phyloP scores from a whole-genome alignment of 257 asterid species.

The Scutellaria galericulata region DNA sequence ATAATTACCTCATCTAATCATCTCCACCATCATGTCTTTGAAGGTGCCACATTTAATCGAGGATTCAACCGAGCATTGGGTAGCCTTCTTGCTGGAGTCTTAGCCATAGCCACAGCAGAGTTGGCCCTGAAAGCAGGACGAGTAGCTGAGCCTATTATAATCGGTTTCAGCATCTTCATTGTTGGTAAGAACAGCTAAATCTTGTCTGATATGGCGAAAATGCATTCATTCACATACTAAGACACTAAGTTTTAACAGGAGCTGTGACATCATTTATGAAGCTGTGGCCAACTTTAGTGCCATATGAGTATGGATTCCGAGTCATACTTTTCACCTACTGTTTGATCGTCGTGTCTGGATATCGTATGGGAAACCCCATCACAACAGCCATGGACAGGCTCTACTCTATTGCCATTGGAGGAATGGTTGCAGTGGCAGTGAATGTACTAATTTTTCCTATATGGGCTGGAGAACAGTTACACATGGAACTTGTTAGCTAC shows the following conservation, averaged over 20 bases:
- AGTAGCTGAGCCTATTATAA: constrained; percentile 62
- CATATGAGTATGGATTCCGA: constrained; percentile 70
- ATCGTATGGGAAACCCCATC: constrained; percentile 71
- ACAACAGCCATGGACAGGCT: constrained; percentile 67
- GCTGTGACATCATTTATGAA: constrained; percentile 68
- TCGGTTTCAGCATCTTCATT: constrained; percentile 71
- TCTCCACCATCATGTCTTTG: constrained; percentile 5
- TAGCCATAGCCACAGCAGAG: constrained; percentile 57
- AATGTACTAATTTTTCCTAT: constrained; percentile 63
- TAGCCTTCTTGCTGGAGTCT: constrained; percentile 65
- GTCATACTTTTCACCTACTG: constrained; percentile 75
- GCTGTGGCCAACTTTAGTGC: constrained; percentile 68
- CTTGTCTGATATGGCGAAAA: background rate
- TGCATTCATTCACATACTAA: background rate
- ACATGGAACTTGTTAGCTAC: constrained; percentile 62
- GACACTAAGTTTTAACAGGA: constrained; percentile 41
- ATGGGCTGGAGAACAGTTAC: constrained; percentile 83
- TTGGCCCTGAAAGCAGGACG: constrained; percentile 58
- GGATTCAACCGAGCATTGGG: constrained; percentile 80
- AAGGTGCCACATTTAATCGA: constrained; percentile 70
- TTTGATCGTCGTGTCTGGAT: constrained; percentile 72
- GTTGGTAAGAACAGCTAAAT: constrained; percentile 48
- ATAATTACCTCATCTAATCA: background rate
- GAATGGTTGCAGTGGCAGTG: constrained; percentile 60
- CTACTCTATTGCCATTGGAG: constrained; percentile 79